Evolutionary conservation across 1,284 basidiomycete species (phyloP), one percentile per base, ranked within the genome.

Genomic region (Xanthoconium separans): DNA sequence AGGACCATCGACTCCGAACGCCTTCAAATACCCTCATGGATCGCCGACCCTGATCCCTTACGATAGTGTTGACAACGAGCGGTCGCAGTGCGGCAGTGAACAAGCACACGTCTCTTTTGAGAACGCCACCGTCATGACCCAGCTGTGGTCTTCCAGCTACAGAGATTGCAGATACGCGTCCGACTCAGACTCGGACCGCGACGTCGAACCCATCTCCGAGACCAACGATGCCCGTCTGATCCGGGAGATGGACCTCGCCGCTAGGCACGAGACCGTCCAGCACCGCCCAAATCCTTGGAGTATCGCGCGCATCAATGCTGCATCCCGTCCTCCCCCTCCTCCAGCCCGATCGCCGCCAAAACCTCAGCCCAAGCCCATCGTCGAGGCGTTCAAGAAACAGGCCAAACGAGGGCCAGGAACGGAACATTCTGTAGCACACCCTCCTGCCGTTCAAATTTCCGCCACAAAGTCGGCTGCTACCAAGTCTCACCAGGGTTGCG

Each of bases 251-350:
- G 85, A 89, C 61, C 70, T 89, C 2, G 77, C 82, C 1, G 66
- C 72, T 3, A 75, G 87, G 42, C 69, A 77, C 44, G 87, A 89
- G 51, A 67, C 74, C 29, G 87, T 82, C 0, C 64, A 72, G 4
- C 88, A 82, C 70, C 85, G 80, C 47, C 79, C 84, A 1, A 90
- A 87, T 63, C 87, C 88, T 0, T 90, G 87, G 78, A 81, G 79
- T 47, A 88, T 90, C 51, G 87, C 87, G 2, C 86, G 82, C 61
- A 80, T 86, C 34, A 89, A 90, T 61, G 87, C 87, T 46, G 78
- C 80, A 1, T 74, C 75, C 34, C 78, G 87, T 22, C 31, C 56
- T 10, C 33, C 50, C 30, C 22, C 59, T 64, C 56, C 16, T 12
- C 34, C 46, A 4, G 16, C 30, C 18, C 44, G 11, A 16, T 22